Base-by-base conservation (phyloP, 495 filamentous ascomycete genomes). In the Xylaria sp. region DNA sequence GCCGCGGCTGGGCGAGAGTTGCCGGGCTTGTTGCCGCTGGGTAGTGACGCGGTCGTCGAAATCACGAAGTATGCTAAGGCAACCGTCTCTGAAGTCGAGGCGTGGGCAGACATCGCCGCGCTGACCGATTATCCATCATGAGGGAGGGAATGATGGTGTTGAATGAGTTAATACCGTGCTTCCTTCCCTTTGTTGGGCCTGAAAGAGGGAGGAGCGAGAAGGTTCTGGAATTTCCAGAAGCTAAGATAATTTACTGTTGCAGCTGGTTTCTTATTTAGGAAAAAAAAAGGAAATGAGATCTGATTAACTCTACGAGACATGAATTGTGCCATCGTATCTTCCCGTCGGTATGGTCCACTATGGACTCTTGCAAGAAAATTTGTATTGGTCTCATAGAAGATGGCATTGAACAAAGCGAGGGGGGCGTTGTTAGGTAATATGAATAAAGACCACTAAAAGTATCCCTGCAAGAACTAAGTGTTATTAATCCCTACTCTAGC, bases 1-100 rank as follows among this genome's bases (percentile, higher is more conserved):
- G 72, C 73, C 33, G 79, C 77, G 3, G 77, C 64, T 48, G 73
- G 73, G 35, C 71, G 46, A 53, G 35, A 72, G 4, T 41, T 72
- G 44, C 73, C 73, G 2, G 70, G 40, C 24, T 67, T 72, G 12
- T 50, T 75, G 29, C 59, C 67, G 2, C 44, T 75, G 9, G 73
- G 74, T 29, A 74, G 71, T n/a, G 74, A 75, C 58, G 73, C 70
- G 11, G 44, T 40, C 14, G 21, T 15, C 2, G 53, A 40, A 43
- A 72, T 62, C 19, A 26, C 4, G 35, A 43, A 62, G 3, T 17
- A n/a, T 7, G 59, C 37, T 31, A 43, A 43, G 59, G 37, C 35
- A 15, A 43, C 12, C n/a, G 3, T 62, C 29, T 19, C n/a, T 8
- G 9, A 43, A 29, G 37, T 62, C 37, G 35, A 62, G 19, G 37